Percentiles rank a stretch among this genome's conserved stretches.
Evolutionary conservation across 1,284 basidiomycete species (phyloP).

Genomic region (Takashimella koratensis): DNA sequence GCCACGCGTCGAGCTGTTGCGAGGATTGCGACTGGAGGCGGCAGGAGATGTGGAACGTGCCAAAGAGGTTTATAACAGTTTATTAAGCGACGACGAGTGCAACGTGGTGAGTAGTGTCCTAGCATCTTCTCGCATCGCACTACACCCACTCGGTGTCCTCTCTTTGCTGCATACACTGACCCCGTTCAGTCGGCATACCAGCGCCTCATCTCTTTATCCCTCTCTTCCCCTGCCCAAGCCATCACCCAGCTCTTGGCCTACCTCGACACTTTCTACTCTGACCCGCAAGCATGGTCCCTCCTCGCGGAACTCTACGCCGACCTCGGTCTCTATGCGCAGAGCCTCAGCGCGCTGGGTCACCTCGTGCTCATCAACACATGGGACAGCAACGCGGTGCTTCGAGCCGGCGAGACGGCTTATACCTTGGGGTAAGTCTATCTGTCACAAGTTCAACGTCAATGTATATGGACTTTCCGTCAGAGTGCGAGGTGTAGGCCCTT

Average conservation of each 20-base stretch:
- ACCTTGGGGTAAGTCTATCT: conserved; percentile 43
- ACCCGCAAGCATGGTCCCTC: conserved; percentile 88
- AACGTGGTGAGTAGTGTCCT: conserved; percentile 62
- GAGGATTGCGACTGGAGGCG: conserved; percentile 80
- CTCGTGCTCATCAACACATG: conserved; percentile 37
- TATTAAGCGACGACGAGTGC: conserved; percentile 67
- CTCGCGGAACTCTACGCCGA: conserved; percentile 83
- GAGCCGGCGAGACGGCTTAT: conserved; percentile 43
- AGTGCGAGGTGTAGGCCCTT: background rate
- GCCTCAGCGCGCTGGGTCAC: conserved; percentile 37
- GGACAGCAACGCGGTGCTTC: conserved; percentile 36
- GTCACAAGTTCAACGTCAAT: too few species aligned
- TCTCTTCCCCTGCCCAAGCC: conserved; percentile 54
- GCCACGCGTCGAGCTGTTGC: conserved; percentile 75
- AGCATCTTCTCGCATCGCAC: background rate
- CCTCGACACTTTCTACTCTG: conserved; percentile 89
- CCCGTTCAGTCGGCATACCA: conserved; percentile 69
- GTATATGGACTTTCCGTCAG: background rate
- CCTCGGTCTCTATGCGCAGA: conserved; percentile 61
- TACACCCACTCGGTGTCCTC: background rate
- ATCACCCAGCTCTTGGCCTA: conserved; percentile 72
- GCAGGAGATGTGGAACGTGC: conserved; percentile 52
- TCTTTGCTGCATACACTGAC: background rate
- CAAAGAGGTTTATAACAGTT: conserved; percentile 55
- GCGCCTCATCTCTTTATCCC: conserved; percentile 66